phyloP scores from a whole-genome alignment of 495 filamentous ascomycete species.

The Neurospora sp. region DNA sequence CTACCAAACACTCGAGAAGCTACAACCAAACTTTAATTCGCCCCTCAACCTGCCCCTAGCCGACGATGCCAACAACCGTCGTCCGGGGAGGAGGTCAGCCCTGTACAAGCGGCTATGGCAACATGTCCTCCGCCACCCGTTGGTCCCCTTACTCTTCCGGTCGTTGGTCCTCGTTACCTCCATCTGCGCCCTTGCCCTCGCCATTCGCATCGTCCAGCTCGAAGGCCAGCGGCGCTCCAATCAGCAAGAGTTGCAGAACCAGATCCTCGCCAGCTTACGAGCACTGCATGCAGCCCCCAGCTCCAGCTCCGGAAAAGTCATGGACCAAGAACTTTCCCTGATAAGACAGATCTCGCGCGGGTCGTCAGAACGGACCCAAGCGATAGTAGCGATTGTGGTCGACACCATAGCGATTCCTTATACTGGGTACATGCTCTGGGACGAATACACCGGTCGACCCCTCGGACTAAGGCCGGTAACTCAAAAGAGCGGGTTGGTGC shows the following conservation, averaged over 20 bases:
- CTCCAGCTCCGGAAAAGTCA: not conserved
- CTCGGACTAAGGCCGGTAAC: conserved; percentile 73
- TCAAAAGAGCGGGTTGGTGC: conserved; percentile 76
- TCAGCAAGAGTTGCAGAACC: conserved; percentile 20
- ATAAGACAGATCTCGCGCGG: not conserved
- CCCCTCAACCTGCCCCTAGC: conserved; percentile 14
- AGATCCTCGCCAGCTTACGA: not conserved
- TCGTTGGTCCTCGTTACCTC: conserved; percentile 76
- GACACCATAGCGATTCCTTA: conserved; percentile 85
- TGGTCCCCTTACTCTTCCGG: conserved; percentile 77
- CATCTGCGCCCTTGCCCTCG: conserved; percentile 68
- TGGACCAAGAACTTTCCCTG: not conserved
- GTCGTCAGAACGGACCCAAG: conserved; percentile 56
- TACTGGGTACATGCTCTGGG: conserved; percentile 84
- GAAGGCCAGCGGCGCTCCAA: conserved; percentile 16
- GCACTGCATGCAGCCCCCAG: not conserved
- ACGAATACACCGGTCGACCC: conserved; percentile 92
- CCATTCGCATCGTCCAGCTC: conserved; percentile 60
- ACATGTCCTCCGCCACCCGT: conserved; percentile 62
- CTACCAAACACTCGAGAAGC: conserved; percentile 30
- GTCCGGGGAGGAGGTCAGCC: conserved; percentile 12
- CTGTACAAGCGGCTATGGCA: conserved; percentile 36
- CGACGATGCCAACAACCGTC: conserved; percentile 7
- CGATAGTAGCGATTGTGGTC: conserved; percentile 82
- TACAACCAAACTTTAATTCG: conserved; percentile 40